phyloP scores from a whole-genome alignment of 768 basidiomycete genomes.

The Serpula lacrymans region DNA sequence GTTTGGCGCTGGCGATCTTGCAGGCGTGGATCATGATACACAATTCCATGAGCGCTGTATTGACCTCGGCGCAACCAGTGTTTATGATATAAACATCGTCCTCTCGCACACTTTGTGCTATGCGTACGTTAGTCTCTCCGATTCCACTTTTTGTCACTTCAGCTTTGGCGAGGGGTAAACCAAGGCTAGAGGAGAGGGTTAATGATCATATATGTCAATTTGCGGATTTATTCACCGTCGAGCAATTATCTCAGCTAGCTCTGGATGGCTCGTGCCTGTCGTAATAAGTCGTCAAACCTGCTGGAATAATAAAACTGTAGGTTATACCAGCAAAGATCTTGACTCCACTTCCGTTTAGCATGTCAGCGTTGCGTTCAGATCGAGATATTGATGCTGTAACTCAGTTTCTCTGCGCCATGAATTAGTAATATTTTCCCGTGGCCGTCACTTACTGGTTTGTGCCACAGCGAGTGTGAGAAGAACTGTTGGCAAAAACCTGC shows the following conservation, averaged over 20 bases:
- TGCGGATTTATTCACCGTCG: slow-evolving; percentile 66
- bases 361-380: no score
- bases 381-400: no score
- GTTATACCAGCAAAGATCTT: slow-evolving; percentile 56
- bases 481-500: no score
- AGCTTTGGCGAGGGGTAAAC: slow-evolving; percentile 82
- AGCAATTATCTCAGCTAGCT: slow-evolving; percentile 91
- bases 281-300: slow-evolving; percentile 5
- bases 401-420: no score
- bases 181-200: slow-evolving; percentile 59
- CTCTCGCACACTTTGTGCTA: slow-evolving; percentile 94
- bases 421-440: no score
- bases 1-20: slow-evolving; percentile 97
- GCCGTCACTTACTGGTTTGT: no score
- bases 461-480: no score
- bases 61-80: slow-evolving; percentile 82
- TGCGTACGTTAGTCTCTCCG: slow-evolving; percentile 88
- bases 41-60: slow-evolving; percentile 95
- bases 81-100: slow-evolving; percentile 99
- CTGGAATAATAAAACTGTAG: slow-evolving; percentile 4
- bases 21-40: slow-evolving; percentile 99
- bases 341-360: slow-evolving; percentile 56
- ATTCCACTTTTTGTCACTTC: slow-evolving; percentile 86
- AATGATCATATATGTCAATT: slow-evolving; percentile 8
- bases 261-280: slow-evolving; percentile 91